Evolutionary conservation across 2,329 filamentous ascomycete species (phyloP), one percentile per base, ranked within the genome.

Genomic region (Sphaceloma murrayae): DNA sequence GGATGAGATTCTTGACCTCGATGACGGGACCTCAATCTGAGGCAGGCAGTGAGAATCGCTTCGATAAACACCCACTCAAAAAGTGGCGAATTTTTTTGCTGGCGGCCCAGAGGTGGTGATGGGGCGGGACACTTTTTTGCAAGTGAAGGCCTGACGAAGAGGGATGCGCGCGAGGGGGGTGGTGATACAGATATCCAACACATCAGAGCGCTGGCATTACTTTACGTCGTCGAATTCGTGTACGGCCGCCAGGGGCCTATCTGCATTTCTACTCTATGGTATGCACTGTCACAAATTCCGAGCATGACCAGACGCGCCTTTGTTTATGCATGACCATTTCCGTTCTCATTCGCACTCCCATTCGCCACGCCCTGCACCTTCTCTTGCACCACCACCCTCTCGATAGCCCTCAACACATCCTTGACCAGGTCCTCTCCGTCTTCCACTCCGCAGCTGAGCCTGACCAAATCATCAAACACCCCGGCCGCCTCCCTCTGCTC

Each of bases 391-490:
- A 85, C 77, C 1, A 85, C 85, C 64, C 74, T 77, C 63, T 91
- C 82, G 31, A 96, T 66, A 3, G 91, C 91, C 63, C 84, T 81
- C 52, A 87, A 62, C 11, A 93, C 78, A 68, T 98, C 91, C 30
- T 72, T 74, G 56, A 79, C 80, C 49, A 98, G 70, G 63, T 98
- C 91, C 49, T 80, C 78, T 5, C 78, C 77, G 58, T 98, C 91
- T 67, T 98, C 91, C 45, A 98, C 78, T 57, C 91, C 91, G 61
- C 87, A 95, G 72, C 86, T 94, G 49, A 98, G 72, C 52, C 91
- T 77, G 21, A 98, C 85, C 5, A 98, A 74, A 62, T 98, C 91
- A 60, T 98, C 91, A 58, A 80, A 96, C 22, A 98, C 87, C 49
- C 91, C 91, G 1, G 91, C 87, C 2, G 81, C 82, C 72, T 98